These are phyloP conservation scores for Hanseniaspora lachancei DNA, from an alignment of 805 yeast species.

Conservation along the genomic window DNA sequence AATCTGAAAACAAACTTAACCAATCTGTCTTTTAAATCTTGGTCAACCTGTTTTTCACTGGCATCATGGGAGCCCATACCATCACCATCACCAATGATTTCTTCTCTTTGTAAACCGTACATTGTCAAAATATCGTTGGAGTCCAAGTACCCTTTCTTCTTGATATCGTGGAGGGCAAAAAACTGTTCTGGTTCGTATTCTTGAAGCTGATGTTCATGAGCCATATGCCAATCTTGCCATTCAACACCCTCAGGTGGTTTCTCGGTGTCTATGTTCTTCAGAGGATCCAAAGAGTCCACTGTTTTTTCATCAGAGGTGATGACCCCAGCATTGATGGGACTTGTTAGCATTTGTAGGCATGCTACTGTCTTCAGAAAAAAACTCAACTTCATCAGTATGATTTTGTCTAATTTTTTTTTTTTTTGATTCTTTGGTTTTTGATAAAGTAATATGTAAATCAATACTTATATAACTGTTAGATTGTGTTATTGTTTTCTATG, in stretches of 20 bases:
- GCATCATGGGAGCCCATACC: conserved; percentile 76
- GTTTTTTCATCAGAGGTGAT: conserved; percentile 2
- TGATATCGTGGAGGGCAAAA: conserved; percentile 67
- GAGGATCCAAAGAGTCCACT: conserved; percentile 15
- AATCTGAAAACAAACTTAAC: conserved; percentile 41
- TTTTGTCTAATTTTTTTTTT: too few species aligned
- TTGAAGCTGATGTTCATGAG: conserved; percentile 70
- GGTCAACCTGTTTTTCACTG: conserved; percentile 44
- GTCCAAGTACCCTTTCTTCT: conserved; percentile 44
- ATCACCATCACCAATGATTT: conserved; percentile 73
- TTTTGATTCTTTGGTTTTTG: too few species aligned
- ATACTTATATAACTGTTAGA: too few species aligned
- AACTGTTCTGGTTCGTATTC: conserved; percentile 61
- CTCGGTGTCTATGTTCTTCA: conserved; percentile 27
- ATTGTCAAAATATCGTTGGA: conserved; percentile 56
- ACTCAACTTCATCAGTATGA: not conserved
- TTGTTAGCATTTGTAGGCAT: not conserved
- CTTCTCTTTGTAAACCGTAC: conserved; percentile 65
- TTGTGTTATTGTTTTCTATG: too few species aligned
- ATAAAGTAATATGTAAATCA: too few species aligned
- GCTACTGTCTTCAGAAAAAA: not conserved
- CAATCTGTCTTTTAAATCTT: conserved; percentile 41
- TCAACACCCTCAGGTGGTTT: conserved; percentile 39
- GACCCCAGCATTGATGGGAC: not conserved
- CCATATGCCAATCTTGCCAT: conserved; percentile 88